Base-by-base conservation (phyloP, 1,139 yeast genomes). In the Yamadazyma triangularis region DNA sequence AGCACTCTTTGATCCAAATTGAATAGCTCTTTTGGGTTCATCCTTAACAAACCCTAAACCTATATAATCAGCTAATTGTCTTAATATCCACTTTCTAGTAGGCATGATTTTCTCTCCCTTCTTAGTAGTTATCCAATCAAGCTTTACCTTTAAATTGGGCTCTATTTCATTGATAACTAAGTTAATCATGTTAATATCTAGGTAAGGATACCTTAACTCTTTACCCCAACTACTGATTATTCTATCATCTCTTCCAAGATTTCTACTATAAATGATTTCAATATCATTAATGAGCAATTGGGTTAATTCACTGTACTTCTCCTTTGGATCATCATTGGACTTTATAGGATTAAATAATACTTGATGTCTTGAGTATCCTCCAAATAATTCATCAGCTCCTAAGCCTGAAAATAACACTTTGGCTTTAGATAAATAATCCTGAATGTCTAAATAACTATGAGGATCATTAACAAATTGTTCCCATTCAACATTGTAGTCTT, bases 381-480 rank as follows among this genome's bases (percentile, higher is more conserved):
- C 99, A 62, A 84, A 88, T 18, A 75, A 60, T 56, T 91, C 98
- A 57, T 91, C 99, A 0, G 98, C 98, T 1, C 99, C 99, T n/a
- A 91, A 65, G 0, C 99, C 98, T 36, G 95, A 85, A 25, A 93
- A 64, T 8, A 89, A 57, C 0, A 89, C 95, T 41, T 78, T 76
- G 8, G 87, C 74, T 7, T 56, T 51, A 11, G 89, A 73, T 4
- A 50, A 43, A 43, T 75, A 79, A 1, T 28, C 31, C 2, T 21
- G 28, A 3, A 19, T 13, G 1, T 15, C 29, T 4, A 40, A 22
- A 30, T 42, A 50, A 1, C 20, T 15, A 3, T 33, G 29, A 15
- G 44, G 53, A 30, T 47, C 37, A 1, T 34, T 21, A 1, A 34
- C n/a, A 32, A 55, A 61, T 2, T 44, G 48, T 1, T 49, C 52